Conservation (phyloP, 2,329 filamentous ascomycete species). For the Fusarium tuaranense region DNA sequence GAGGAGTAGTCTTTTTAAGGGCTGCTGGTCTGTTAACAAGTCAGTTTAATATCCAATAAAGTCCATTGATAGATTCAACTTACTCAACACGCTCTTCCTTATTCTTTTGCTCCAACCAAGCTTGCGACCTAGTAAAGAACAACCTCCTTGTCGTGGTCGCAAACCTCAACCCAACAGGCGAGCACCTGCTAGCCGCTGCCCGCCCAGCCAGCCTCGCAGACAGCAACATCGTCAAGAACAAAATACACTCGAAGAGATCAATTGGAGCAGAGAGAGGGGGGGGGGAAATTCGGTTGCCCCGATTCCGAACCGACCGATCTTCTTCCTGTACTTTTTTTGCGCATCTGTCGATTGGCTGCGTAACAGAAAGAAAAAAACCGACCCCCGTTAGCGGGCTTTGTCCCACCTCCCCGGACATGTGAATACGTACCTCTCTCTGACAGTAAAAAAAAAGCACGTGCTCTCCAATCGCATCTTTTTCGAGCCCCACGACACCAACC, state of each 20-base stretch:
- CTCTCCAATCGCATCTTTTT: neutral
- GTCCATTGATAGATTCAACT: neutral
- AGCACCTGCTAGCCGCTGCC: constrained; percentile 6
- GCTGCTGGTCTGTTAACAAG: neutral
- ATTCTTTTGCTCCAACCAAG: constrained; percentile 32
- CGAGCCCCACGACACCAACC: neutral
- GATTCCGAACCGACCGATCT: neutral
- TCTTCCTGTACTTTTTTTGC: neutral
- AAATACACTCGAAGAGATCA: neutral
- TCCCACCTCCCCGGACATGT: neutral
- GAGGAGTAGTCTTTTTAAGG: neutral
- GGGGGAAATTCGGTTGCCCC: neutral
- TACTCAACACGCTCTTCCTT: constrained; percentile 11
- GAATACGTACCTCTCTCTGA: neutral
- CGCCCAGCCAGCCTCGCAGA: constrained; percentile 32
- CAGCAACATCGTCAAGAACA: constrained; percentile 17
- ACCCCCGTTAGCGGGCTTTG: neutral
- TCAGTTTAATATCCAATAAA: neutral
- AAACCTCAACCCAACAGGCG: constrained; percentile 16
- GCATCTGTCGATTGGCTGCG: neutral
- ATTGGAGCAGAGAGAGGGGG: neutral
- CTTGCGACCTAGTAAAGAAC: constrained; percentile 41
- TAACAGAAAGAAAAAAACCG: neutral
- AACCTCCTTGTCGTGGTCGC: constrained; percentile 19
- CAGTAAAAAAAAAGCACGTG: neutral